Evolutionary conservation across 2,329 filamentous ascomycete species (phyloP).

Genomic region (Paraphoma chrysanthemicola): DNA sequence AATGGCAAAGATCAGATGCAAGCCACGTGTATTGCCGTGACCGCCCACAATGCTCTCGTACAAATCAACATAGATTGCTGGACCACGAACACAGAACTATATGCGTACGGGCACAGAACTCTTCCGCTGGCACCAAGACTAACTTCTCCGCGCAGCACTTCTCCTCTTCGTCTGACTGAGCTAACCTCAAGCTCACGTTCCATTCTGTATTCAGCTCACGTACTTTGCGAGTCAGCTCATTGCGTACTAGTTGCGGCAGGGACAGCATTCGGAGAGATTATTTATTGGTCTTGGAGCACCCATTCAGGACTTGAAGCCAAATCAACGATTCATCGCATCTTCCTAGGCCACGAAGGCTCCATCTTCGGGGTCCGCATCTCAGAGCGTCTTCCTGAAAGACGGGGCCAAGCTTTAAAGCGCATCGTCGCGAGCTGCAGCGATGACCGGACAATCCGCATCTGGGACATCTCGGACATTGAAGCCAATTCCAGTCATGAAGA

Average conservation of each 20-base stretch:
- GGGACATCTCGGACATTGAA: conserved; percentile 72
- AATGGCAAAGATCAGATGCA: conserved; percentile 9
- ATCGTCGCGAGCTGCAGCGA: conserved; percentile 94
- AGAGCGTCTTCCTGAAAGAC: conserved; percentile 20
- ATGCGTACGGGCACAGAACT: no score
- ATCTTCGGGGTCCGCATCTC: conserved; percentile 91
- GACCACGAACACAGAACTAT: background rate
- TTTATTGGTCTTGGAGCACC: conserved; percentile 80
- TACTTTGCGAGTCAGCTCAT: conserved; percentile 66
- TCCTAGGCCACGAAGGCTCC: conserved; percentile 83
- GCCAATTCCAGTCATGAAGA: conserved; percentile 10
- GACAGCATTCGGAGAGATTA: conserved; percentile 92
- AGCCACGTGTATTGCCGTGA: conserved; percentile 59
- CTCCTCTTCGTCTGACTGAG: conserved; percentile 51
- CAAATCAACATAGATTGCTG: conserved; percentile 49
- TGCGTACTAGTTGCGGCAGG: conserved; percentile 81
- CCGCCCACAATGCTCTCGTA: conserved; percentile 85
- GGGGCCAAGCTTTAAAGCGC: conserved; percentile 55
- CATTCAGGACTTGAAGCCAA: conserved; percentile 10
- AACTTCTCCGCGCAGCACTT: conserved; percentile 9
- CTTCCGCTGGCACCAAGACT: background rate
- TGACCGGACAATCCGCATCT: conserved; percentile 86
- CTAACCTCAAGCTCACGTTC: conserved; percentile 74
- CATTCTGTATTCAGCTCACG: conserved; percentile 84
- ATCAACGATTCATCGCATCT: conserved; percentile 61